These are phyloP conservation scores for Alloascoidea hylecoeti DNA, from an alignment of 805 yeast genomes.

Conservation along the genomic window DNA sequence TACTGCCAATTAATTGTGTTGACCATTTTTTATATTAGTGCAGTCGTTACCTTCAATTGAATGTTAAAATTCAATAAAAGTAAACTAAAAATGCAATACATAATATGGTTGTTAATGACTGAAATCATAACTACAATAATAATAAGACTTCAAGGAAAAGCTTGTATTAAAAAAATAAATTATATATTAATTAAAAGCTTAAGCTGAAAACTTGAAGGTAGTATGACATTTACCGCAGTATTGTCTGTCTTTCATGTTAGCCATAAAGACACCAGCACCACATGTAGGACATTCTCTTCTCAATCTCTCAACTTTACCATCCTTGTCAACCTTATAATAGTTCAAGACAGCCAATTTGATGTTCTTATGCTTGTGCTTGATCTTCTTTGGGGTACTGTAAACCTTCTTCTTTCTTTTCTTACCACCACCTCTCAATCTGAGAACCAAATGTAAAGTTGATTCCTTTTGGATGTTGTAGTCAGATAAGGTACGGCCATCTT, in stretches of 20 bases:
- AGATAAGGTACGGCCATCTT: conserved; percentile 84
- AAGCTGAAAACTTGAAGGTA: conserved; percentile 46
- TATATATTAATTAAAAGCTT: background rate
- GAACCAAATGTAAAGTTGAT: conserved; percentile 89
- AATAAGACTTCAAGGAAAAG: no score
- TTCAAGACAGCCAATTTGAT: conserved; percentile 98
- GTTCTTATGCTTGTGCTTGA: conserved; percentile 99
- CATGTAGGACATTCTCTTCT: conserved; percentile 94
- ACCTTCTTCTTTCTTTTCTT: conserved; percentile 99
- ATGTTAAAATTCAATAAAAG: no score
- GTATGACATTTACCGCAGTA: conserved; percentile 99
- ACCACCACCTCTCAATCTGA: conserved; percentile 99
- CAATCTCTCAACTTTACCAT: conserved; percentile 96
- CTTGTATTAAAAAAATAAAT: no score
- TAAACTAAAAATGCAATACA: no score
- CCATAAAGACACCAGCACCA: conserved; percentile 99
- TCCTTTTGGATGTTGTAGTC: conserved; percentile 99
- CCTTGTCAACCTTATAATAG: conserved; percentile 98
- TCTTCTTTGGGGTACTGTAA: conserved; percentile 99
- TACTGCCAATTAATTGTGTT: no score
- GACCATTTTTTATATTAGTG: no score
- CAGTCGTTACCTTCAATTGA: no score
- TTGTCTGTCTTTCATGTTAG: conserved; percentile 96
- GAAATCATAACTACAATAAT: no score
- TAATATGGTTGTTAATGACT: no score